Evolutionary conservation across 805 yeast genomes (phyloP).

Genomic region (Middelhovenomyces tepae): DNA sequence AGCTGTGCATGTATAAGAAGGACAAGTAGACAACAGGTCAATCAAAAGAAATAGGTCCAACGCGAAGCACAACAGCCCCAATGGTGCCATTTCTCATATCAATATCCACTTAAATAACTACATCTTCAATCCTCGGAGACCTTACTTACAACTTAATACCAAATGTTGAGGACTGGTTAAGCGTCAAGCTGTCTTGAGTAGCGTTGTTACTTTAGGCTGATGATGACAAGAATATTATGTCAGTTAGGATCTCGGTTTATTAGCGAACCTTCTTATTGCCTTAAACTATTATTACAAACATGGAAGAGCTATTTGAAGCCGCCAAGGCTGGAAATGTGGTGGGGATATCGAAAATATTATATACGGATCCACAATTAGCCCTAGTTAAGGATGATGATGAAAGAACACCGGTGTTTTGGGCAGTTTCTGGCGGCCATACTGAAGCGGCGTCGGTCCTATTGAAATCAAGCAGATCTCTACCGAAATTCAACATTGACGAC

Average conservation of each 20-base stretch:
- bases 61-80: not conserved
- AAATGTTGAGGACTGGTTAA: no score
- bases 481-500: slow-evolving; percentile 53
- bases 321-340: slow-evolving; percentile 51
- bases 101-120: not conserved
- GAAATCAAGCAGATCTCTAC: slow-evolving; percentile 28
- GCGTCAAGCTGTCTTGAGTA: no score
- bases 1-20: not conserved
- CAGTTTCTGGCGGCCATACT: slow-evolving; percentile 52
- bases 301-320: slow-evolving; percentile 29
- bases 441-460: slow-evolving; percentile 43
- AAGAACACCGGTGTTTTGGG: slow-evolving; percentile 85
- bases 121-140: not conserved
- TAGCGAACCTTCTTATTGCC: not conserved
- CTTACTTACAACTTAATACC: no score
- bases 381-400: slow-evolving; percentile 56
- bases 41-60: not conserved
- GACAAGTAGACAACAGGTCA: not conserved
- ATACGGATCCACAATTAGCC: slow-evolving; percentile 41
- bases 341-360: slow-evolving; percentile 43
- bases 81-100: not conserved
- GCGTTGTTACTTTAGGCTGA: no score
- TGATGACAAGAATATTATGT: no score
- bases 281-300: not conserved
- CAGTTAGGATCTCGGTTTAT: no score